Base-by-base conservation (phyloP, 2,329 filamentous ascomycete genomes). In the Triangularia setosa region DNA sequence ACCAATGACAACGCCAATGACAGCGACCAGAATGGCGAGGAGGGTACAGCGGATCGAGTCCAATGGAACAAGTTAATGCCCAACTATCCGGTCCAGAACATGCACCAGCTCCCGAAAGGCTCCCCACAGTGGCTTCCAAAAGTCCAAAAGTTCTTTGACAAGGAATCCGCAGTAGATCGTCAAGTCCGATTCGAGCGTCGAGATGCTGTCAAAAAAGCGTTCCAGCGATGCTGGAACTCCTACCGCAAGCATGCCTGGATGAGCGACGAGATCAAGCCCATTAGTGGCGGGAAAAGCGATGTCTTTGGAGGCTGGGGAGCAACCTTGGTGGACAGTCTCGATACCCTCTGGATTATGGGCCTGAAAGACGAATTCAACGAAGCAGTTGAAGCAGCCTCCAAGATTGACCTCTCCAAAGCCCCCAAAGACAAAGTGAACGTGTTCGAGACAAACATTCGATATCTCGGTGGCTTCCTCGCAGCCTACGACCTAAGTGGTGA, bases 321-420 rank as follows among this genome's bases (percentile, higher is more conserved):
- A 4, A 90, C 87, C 5, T 76, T 90, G 63, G 86, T 90, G n/a
- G 87, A 90, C 72, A 78, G 85, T 2, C 79, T 90, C 60, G 89
- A 91, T 72, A 87, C 86, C n/a, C 78, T 92, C 14, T 91, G 88
- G 88, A 88, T 91, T 68, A 87, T 91, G 84, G 88, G 83, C 3
- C 69, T 91, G 72, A 82, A 81, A 66, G 78, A 84, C 0, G 88
- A 91, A 64, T 92, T 91, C 71, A 80, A 85, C 30, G 80, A 84
- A 68, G 88, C 88, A 1, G 84, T 88, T 2, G 77, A 80, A 60
- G 85, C 84, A 1, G 82, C 87, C 5, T 78, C 82, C 14, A 70
- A 71, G 67, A 85, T 91, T 60, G 86, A 90, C 72, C 91, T 90
- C 72, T 82, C 83, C 1, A 80, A 76, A 1, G 84, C 85, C 0